Conservation (phyloP, 1,284 basidiomycete genomes). For the Naganishia cerealis region DNA sequence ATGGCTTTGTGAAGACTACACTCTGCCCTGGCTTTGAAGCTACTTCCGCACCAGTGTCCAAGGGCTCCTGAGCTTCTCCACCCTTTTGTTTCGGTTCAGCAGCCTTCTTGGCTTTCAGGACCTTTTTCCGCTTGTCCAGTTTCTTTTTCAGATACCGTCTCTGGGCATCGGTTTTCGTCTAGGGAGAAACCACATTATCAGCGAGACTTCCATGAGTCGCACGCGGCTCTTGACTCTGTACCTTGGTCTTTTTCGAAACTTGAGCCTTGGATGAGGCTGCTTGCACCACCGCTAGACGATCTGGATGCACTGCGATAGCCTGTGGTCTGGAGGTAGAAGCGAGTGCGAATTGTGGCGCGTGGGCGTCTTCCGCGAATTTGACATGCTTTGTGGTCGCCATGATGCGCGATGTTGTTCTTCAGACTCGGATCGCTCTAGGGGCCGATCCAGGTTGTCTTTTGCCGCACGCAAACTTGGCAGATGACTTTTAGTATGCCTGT, state of each 20-base stretch:
- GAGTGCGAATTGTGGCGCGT: neutral
- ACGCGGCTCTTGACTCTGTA: neutral
- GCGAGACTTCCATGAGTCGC: neutral
- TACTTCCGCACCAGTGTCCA: slow-evolving; percentile 39
- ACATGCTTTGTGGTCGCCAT: slow-evolving; percentile 26
- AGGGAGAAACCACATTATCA: neutral
- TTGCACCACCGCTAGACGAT: slow-evolving; percentile 23
- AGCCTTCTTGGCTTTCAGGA: slow-evolving; percentile 54
- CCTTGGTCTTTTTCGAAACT: slow-evolving; percentile 16
- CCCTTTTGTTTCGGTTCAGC: slow-evolving; percentile 49
- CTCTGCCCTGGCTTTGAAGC: slow-evolving; percentile 48
- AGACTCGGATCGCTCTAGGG: neutral
- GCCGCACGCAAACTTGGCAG: too few species aligned
- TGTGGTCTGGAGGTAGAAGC: neutral
- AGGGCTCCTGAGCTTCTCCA: slow-evolving; percentile 38
- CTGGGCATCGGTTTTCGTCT: slow-evolving; percentile 61
- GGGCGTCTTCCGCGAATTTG: slow-evolving; percentile 15
- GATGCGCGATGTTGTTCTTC: neutral
- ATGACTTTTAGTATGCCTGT: too few species aligned
- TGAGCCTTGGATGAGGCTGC: slow-evolving; percentile 14
- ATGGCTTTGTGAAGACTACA: slow-evolving; percentile 44
- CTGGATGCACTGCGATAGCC: slow-evolving; percentile 21
- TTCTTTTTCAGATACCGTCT: slow-evolving; percentile 67
- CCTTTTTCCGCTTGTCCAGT: slow-evolving; percentile 62
- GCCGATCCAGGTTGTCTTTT: too few species aligned